A percentile compares a stretch with the other conserved stretches of the same genome.
These are phyloP conservation scores for Jimgerdemannia flammicorona DNA, from an alignment of 192 early-diverging fungal species.

Conservation along the genomic window DNA sequence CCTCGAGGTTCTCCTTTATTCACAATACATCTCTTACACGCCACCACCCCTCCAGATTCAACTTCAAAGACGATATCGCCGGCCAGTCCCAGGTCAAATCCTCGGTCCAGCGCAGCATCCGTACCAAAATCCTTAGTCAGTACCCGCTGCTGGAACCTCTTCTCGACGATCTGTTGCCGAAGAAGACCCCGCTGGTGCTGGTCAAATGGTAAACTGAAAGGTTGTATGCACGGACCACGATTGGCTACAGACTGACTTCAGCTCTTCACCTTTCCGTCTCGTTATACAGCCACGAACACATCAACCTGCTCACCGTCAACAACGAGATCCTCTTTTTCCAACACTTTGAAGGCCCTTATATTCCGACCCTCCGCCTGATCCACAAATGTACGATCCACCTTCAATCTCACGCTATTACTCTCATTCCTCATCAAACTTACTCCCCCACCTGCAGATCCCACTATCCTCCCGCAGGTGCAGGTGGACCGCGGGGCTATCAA, in stretches of 20 bases:
- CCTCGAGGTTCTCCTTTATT: not conserved
- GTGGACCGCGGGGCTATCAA: slow-evolving; percentile 98
- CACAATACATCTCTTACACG: not conserved
- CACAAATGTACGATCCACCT: slow-evolving; percentile 72
- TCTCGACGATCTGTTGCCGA: slow-evolving; percentile 95
- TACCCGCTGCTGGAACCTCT: slow-evolving; percentile 83
- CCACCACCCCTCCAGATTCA: slow-evolving; percentile 45
- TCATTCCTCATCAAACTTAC: slow-evolving; percentile 8
- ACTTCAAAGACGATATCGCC: slow-evolving; percentile 72
- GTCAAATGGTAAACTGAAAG: slow-evolving; percentile 69
- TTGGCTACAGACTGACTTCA: not conserved
- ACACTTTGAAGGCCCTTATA: slow-evolving; percentile 90
- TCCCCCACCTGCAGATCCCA: slow-evolving; percentile 58
- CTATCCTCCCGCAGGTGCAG: slow-evolving; percentile 85
- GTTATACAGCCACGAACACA: slow-evolving; percentile 71
- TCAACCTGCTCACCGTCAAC: slow-evolving; percentile 81
- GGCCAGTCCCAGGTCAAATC: slow-evolving; percentile 89
- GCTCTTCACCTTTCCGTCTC: no score
- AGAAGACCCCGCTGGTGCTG: slow-evolving; percentile 82
- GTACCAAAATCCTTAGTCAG: slow-evolving; percentile 81
- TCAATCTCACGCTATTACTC: not conserved
- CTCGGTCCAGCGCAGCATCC: slow-evolving; percentile 83
- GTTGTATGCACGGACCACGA: not conserved
- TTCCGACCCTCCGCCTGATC: slow-evolving; percentile 81
- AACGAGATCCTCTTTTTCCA: slow-evolving; percentile 90